Percentiles rank a stretch among this genome's conserved stretches.
These are phyloP conservation scores for Saitozyma podzolica DNA, from an alignment of 768 basidiomycete species.

Conservation along the genomic window DNA sequence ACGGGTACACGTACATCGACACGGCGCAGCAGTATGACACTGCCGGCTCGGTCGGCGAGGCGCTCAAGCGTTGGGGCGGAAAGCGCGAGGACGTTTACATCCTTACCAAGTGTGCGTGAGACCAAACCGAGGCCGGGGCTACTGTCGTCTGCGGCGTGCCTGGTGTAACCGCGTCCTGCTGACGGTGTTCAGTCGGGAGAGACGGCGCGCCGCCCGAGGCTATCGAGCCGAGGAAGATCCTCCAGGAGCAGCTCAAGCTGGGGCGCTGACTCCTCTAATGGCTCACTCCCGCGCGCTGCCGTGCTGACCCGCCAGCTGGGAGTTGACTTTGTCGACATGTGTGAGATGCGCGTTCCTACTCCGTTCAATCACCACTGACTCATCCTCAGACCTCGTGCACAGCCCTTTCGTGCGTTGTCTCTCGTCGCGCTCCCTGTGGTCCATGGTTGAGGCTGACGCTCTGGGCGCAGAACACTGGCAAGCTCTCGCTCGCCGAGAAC, in stretches of 20 bases:
- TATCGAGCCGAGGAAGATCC: conserved; percentile 56
- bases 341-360: conserved; percentile 54
- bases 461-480: no score
- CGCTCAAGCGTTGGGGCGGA: conserved; percentile 37
- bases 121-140: no score
- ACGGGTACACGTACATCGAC: conserved; percentile 48
- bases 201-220: not conserved
- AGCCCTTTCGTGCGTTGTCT: conserved; percentile 38
- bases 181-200: no score
- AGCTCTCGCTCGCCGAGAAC: conserved; percentile 45
- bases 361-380: not conserved
- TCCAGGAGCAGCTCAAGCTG: conserved; percentile 61
- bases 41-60: conserved; percentile 46
- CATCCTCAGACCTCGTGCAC: conserved; percentile 61
- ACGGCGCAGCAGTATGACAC: conserved; percentile 49
- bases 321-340: conserved; percentile 25
- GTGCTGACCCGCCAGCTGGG: conserved; percentile 9
- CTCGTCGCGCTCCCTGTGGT: no score
- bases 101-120: conserved; percentile 52
- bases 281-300: no score
- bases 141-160: no score
- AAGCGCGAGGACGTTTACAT: conserved; percentile 58
- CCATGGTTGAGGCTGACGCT: no score
- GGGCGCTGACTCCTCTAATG: no score
- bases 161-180: no score